phyloP scores from a whole-genome alignment of 768 basidiomycete species.

The Amanita muscaria region DNA sequence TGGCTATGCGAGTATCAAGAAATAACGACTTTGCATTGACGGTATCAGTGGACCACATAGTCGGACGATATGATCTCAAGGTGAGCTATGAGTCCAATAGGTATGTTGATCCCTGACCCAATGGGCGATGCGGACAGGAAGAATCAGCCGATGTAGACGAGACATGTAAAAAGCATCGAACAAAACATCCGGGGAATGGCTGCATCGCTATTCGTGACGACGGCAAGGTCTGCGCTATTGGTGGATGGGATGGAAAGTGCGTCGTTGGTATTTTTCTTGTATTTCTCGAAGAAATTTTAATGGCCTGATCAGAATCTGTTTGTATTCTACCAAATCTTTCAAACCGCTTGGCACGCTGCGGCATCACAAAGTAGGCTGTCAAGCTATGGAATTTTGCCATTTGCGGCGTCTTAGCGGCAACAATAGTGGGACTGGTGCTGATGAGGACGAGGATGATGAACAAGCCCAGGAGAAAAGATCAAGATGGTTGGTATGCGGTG shows the following conservation, averaged over 20 bases:
- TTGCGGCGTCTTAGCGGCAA: background rate
- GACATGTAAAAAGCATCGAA: slow-evolving; percentile 35
- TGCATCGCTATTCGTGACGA: slow-evolving; percentile 68
- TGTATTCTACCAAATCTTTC: slow-evolving; percentile 74
- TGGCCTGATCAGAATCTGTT: slow-evolving; percentile 48
- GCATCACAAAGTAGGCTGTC: slow-evolving; percentile 75
- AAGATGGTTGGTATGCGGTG: slow-evolving; percentile 59
- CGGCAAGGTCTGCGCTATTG: slow-evolving; percentile 76
- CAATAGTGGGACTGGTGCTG: slow-evolving; percentile 25
- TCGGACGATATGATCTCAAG: slow-evolving; percentile 54
- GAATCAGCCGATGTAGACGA: background rate
- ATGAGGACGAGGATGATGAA: slow-evolving; percentile 44
- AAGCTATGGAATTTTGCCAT: slow-evolving; percentile 64
- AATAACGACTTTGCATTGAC: slow-evolving; percentile 57
- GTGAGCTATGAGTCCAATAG: slow-evolving; percentile 23
- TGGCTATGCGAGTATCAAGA: slow-evolving; percentile 72
- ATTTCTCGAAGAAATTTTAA: background rate
- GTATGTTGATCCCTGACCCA: background rate
- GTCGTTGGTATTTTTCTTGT: background rate
- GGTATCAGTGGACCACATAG: slow-evolving; percentile 78
- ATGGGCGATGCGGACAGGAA: background rate
- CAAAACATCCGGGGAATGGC: slow-evolving; percentile 74
- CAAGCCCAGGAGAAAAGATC: slow-evolving; percentile 35
- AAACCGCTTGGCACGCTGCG: slow-evolving; percentile 77
- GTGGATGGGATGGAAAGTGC: slow-evolving; percentile 92